A percentile compares a stretch with the other conserved stretches of the same genome.
phyloP scores from a whole-genome alignment of 2,329 filamentous ascomycete genomes.

The Ceratocystis diversiconidia region DNA sequence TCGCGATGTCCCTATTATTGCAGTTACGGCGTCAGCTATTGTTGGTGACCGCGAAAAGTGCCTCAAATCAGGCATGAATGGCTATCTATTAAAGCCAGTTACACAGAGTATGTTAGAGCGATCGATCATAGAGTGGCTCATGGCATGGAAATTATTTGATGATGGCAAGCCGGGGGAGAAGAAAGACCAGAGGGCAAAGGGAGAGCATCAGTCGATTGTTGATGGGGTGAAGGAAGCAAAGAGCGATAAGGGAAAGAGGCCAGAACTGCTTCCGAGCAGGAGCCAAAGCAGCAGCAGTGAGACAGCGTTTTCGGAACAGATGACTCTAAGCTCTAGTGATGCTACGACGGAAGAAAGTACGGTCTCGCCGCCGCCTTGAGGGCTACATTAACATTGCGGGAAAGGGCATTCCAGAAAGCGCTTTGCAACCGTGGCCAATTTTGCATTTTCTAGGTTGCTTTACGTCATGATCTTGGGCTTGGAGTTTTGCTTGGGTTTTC shows the following conservation, averaged over 20 bases:
- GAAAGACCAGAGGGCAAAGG: background rate
- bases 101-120: conserved; percentile 29
- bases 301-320: background rate
- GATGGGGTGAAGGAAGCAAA: too few relatives aligned
- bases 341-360: background rate
- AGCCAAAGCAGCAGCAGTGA: conserved; percentile 4
- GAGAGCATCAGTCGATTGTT: background rate
- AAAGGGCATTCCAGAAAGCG: too few relatives aligned
- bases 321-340: conserved; percentile 1
- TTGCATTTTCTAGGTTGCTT: too few relatives aligned
- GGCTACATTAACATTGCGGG: too few relatives aligned
- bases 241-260: too few relatives aligned
- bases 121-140: conserved; percentile 11
- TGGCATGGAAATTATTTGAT: background rate
- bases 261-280: too few relatives aligned
- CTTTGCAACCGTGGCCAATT: too few relatives aligned
- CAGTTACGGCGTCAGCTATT: conserved; percentile 70
- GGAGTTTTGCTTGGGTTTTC: too few relatives aligned
- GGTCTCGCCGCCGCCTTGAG: background rate
- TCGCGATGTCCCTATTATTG: conserved; percentile 55
- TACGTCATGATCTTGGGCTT: too few relatives aligned
- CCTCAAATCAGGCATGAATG: conserved; percentile 59
- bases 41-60: conserved; percentile 66
- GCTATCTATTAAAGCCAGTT: conserved; percentile 54
- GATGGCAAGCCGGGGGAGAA: too few relatives aligned